phyloP scores from a whole-genome alignment of 169 alveolate species.

The Eimeria maxima region DNA sequence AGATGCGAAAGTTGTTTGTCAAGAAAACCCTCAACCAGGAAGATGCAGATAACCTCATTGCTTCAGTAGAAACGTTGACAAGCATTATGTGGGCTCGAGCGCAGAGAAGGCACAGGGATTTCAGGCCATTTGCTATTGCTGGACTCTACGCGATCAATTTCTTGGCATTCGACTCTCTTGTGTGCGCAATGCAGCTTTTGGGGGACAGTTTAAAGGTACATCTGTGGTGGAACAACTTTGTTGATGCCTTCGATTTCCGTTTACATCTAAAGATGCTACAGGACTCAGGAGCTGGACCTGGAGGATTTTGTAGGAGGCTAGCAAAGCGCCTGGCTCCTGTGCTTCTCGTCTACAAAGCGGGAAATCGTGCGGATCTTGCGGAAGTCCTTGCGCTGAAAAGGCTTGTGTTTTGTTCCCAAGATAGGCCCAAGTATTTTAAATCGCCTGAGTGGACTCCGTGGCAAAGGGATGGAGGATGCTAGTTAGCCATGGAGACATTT shows the following conservation, averaged over 20 bases:
- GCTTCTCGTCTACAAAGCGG: not conserved
- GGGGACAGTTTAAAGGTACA: not conserved
- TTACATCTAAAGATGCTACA: not conserved
- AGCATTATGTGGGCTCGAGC: not conserved
- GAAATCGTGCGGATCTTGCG: not conserved
- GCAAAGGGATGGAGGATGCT: not conserved
- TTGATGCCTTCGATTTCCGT: not conserved
- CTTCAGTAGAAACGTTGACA: not conserved
- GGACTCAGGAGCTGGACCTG: not conserved
- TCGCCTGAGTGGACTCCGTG: not conserved
- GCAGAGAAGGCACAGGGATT: not conserved
- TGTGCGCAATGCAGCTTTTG: not conserved
- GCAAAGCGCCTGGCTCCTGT: constrained; percentile 2
- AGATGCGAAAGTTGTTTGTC: not conserved
- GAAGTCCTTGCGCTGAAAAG: not conserved
- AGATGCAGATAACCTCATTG: not conserved
- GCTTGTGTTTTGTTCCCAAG: not conserved
- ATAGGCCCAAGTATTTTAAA: not conserved
- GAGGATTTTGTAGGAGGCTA: not conserved
- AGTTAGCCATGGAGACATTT: not conserved
- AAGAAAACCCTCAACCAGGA: not conserved
- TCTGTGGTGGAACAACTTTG: not conserved
- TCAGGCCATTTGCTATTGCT: not conserved
- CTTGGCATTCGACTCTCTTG: constrained; percentile 10
- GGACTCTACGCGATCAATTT: not conserved